Conservation (phyloP, 1,284 basidiomycete species). For the Ustilago trichophora region DNA sequence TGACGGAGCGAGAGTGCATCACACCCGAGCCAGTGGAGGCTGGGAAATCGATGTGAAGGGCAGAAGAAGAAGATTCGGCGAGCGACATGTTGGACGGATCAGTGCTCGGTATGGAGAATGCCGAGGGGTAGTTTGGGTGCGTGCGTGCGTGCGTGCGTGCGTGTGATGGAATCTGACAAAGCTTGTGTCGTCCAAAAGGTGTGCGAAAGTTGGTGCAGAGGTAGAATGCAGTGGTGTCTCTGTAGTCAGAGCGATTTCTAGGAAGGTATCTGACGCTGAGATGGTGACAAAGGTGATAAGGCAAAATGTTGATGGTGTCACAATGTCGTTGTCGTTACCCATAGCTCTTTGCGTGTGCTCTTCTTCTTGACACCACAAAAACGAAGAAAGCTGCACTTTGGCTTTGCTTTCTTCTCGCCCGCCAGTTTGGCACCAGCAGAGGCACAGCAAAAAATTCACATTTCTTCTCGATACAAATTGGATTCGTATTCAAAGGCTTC, state of each 20-base stretch:
- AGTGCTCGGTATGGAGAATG: not conserved
- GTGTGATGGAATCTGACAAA: not conserved
- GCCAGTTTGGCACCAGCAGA: too few relatives aligned
- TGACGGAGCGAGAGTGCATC: conserved; percentile 62
- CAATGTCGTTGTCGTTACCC: too few relatives aligned
- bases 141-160: too few relatives aligned
- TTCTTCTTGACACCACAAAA: too few relatives aligned
- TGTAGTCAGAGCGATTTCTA: not conserved
- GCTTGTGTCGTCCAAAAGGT: not conserved
- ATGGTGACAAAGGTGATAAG: conserved; percentile 4
- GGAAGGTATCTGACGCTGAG: not conserved
- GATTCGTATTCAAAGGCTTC: too few relatives aligned
- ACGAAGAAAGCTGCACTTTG: too few relatives aligned
- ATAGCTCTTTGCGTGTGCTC: too few relatives aligned
- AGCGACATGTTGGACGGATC: conserved; percentile 38
- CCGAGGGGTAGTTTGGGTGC: not conserved
- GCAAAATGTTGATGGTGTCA: too few relatives aligned
- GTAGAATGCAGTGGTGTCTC: not conserved
- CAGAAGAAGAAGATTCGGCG: conserved; percentile 53
- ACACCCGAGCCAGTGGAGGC: conserved; percentile 58
- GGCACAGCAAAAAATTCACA: conserved; percentile 12
- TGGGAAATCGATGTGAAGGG: conserved; percentile 64
- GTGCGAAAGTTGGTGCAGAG: not conserved
- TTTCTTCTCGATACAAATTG: conserved; percentile 3
- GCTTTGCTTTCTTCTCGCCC: too few relatives aligned